Evolutionary conservation across 2,329 filamentous ascomycete species (phyloP).

Genomic region (Epichloe gansuensis): DNA sequence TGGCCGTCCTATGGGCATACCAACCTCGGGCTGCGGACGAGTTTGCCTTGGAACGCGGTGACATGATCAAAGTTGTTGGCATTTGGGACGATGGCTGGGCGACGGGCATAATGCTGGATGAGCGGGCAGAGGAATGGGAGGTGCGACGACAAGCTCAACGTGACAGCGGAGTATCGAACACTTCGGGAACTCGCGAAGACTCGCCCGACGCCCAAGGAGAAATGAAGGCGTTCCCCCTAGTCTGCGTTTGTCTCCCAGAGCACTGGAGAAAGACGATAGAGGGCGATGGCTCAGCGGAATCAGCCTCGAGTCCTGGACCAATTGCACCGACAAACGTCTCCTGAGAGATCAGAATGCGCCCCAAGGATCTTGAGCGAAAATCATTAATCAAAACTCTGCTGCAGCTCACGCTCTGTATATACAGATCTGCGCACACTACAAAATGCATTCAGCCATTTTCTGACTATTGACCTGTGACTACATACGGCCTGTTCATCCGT

Average conservation of each 20-base stretch:
- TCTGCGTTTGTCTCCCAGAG: slow-evolving; percentile 88
- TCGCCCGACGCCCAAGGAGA: slow-evolving; percentile 59
- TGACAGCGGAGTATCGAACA: slow-evolving; percentile 86
- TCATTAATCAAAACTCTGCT: background rate
- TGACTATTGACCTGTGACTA: background rate
- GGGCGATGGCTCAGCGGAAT: slow-evolving; percentile 62
- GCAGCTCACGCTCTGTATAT: slow-evolving; percentile 2
- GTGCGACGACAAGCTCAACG: slow-evolving; percentile 62
- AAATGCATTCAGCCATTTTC: background rate
- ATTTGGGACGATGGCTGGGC: slow-evolving; percentile 99
- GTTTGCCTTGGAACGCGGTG: slow-evolving; percentile 82
- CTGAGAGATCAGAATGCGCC: slow-evolving; percentile 1
- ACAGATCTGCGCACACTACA: slow-evolving; percentile 1
- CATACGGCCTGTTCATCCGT: slow-evolving; percentile 1
- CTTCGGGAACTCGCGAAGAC: slow-evolving; percentile 46
- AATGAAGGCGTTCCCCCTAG: slow-evolving; percentile 94
- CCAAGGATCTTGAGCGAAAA: background rate
- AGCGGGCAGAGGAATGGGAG: slow-evolving; percentile 83
- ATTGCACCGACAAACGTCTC: slow-evolving; percentile 1
- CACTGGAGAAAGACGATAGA: slow-evolving; percentile 97
- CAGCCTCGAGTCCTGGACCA: slow-evolving; percentile 32
- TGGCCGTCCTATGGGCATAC: slow-evolving; percentile 91
- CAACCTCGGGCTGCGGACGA: slow-evolving; percentile 88
- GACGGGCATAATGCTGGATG: slow-evolving; percentile 72
- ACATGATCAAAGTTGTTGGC: slow-evolving; percentile 95